phyloP scores from a whole-genome alignment of 495 filamentous ascomycete genomes.

The Cetradonia linearis region DNA sequence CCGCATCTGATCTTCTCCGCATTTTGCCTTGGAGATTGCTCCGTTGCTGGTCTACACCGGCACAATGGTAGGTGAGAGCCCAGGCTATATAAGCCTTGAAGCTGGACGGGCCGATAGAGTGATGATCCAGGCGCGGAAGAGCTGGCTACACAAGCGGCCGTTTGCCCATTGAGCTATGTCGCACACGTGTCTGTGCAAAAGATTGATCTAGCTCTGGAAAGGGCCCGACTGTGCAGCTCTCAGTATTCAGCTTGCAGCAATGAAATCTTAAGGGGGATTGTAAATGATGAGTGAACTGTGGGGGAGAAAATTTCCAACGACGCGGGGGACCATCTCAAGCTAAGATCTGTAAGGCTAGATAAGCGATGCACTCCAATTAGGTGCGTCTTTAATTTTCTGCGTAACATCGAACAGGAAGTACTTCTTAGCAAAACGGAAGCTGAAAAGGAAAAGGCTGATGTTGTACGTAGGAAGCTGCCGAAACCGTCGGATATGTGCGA shows the following conservation, averaged over 20 bases:
- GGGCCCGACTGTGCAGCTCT: background rate
- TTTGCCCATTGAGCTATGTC: background rate
- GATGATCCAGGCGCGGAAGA: constrained; percentile 8
- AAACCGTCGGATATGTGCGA: background rate
- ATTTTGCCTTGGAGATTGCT: background rate
- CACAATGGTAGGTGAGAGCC: background rate
- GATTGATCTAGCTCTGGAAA: background rate
- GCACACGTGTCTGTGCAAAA: background rate
- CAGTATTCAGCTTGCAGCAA: background rate
- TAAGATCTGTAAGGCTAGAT: background rate
- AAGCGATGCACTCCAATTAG: constrained; percentile 7
- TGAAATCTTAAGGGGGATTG: background rate
- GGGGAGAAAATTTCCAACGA: background rate
- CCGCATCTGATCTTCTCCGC: background rate
- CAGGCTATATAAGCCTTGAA: background rate
- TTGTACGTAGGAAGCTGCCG: background rate
- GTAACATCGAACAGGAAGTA: background rate
- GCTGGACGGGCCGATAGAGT: constrained; percentile 3
- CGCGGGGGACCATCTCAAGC: background rate
- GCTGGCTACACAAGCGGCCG: background rate
- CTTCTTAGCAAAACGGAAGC: background rate
- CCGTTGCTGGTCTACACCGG: background rate
- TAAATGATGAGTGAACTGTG: background rate
- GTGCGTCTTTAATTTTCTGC: background rate
- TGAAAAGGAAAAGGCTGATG: background rate